These are phyloP conservation scores for Trematosphaeria pertusa DNA, from an alignment of 2,329 filamentous ascomycete species.

Conservation along the genomic window DNA sequence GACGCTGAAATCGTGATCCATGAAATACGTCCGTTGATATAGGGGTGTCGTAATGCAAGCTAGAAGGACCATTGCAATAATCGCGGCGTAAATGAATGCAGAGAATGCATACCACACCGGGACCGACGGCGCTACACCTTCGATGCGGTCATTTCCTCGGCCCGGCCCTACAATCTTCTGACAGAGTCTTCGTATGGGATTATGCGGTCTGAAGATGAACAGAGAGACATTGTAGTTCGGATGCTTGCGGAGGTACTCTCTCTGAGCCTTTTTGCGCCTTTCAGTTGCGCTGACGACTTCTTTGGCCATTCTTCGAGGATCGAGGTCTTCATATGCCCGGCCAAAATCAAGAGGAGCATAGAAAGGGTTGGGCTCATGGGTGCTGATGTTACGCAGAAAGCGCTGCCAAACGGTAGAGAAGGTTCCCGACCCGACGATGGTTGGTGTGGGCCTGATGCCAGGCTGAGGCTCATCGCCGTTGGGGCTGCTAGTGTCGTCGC, in stretches of 20 bases:
- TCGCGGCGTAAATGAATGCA: constrained; percentile 89
- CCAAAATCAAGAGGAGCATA: constrained; percentile 81
- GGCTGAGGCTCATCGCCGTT: constrained; percentile 40
- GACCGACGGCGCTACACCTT: constrained; percentile 88
- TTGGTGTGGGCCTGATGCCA: constrained; percentile 46
- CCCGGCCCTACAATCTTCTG: constrained; percentile 92
- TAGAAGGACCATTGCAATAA: constrained; percentile 96
- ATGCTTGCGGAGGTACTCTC: constrained; percentile 86
- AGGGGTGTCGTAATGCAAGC: constrained; percentile 94
- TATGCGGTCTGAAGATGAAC: constrained; percentile 81
- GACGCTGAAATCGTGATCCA: constrained; percentile 63
- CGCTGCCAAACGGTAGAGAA: constrained; percentile 69
- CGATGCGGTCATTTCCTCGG: constrained; percentile 82
- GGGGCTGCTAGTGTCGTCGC: constrained; percentile 49
- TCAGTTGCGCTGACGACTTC: constrained; percentile 87
- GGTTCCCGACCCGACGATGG: constrained; percentile 63
- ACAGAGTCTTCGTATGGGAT: constrained; percentile 80
- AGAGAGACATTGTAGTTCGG: constrained; percentile 92
- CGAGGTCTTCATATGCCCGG: constrained; percentile 76
- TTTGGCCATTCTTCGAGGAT: constrained; percentile 86
- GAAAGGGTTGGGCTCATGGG: constrained; percentile 89
- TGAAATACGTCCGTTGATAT: constrained; percentile 88
- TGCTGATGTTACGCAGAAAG: constrained; percentile 62
- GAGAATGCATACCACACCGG: constrained; percentile 93
- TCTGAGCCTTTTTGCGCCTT: constrained; percentile 83